Evolutionary conservation across 129 eudicot species (phyloP), one percentile per base, ranked within the genome.

Genomic region (Gnaphalium uliginosum): DNA sequence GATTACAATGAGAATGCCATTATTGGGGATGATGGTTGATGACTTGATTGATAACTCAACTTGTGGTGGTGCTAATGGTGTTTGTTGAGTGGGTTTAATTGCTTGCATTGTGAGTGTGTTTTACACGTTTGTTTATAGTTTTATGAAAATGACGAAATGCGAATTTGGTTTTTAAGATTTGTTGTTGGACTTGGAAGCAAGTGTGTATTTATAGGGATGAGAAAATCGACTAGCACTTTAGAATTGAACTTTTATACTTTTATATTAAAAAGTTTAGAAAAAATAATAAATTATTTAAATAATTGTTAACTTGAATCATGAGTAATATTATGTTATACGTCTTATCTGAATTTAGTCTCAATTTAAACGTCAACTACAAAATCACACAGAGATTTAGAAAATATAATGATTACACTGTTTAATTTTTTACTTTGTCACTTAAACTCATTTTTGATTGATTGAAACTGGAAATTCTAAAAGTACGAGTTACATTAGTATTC

Each of bases 41-140:
- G 82, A 53, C 25, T 76, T 61, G 25, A 81, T 75, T 15, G 46
- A 27, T 21, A 84, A 57, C 54, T 68, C 80, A 18, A 77, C 51
- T 1, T 75, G 84, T 14, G 62, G 75, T 29, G 81, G 43, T 17
- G 79, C 11, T 24, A 46, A 66, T 73, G 74, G 74, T 66, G 4
- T 43, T 24, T 66, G 70, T 18, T 72, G 78, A 72, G 61, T 79
- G 68, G 73, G 14, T 41, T 41, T 41, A 8, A 11, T 10, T 41
- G 3, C 48, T 41, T 41, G 48, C 48, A 41, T 41, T 11, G 48
- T 10, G 48, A 41, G 48, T 41, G 48, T 8, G 48, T 37, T 64
- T 59, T 65, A 43, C 83, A 73, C 74, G 71, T 73, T 54, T 43
- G 10, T 35, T 71, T 41, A 15, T 41, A 41, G 48, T 41, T 41